Base-by-base conservation (phyloP, 768 basidiomycete species). In the Rhodotorula diobovata region DNA sequence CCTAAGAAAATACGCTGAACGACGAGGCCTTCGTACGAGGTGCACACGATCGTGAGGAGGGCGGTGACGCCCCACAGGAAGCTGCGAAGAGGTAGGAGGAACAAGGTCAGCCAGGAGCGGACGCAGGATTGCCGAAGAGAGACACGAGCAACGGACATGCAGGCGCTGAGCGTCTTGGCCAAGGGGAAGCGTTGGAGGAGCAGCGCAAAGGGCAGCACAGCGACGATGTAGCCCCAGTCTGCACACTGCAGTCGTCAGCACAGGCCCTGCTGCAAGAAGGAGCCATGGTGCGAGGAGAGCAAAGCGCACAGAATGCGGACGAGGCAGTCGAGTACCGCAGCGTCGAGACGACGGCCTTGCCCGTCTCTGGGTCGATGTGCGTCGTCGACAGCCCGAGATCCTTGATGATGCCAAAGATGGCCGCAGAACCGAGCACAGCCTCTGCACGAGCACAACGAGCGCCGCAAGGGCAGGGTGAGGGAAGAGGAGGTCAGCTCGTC, bases 1-100 rank as follows among this genome's bases (percentile, higher is more conserved):
- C 73, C 73, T 45, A 75, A 64, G 57, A 75, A 75, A 28, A 75
- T 70, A 12, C 73, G 66, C 58, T 75, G 73, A 7, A 75, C 61
- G 60, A 75, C 67, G 28, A 75, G 21, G 25, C 73, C 73, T 35
- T 71, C 16, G 53, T 71, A 75, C 2, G 55, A 54, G 14, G 50
- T 45, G 37, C 57, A 57, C 18, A 71, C 73, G 32, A 75, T 64
- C 7, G 73, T 75, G 8, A 75, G 41, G 28, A 71, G 59, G 28
- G 55, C 61, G 9, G 57, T 63, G 3, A 75, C 28, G 18, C 67
- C 67, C 67, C 71, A 72, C 30, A 67, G 58, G 56, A 71, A 51
- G 30, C 70, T 67, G 58, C 12, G 34, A 11, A 12, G n/a, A 16
- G 18, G 5, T 5, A 12, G 11, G 30, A 7, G 20, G 11, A 25